Evolutionary conservation across 75 land plant genomes (phyloP), one percentile per base, ranked within the genome.

Genomic region (Pinus tabuliformis): DNA sequence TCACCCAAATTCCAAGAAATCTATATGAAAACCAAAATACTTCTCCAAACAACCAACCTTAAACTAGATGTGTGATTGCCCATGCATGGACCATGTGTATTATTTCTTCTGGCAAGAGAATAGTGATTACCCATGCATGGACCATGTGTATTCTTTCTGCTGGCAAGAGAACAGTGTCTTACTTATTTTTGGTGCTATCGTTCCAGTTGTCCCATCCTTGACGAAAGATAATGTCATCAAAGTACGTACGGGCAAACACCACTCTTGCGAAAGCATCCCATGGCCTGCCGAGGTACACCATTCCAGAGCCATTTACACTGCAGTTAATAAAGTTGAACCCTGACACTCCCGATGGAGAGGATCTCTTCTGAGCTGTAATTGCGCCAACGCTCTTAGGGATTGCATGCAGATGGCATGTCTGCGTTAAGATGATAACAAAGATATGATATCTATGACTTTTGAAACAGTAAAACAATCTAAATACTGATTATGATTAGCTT

Each of bases 261-360:
- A 88, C 91, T 57, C 92, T 82, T 6, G 95, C 88, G 74, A 73
- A 84, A 21, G 83, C 82, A 22, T 89, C 93, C 95, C 93, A 90
- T 24, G 95, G 91, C 7, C 96, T 83, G 1, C 96, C 96, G 21
- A 93, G 57, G 66, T 75, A 81, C 24, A 86, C 26, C 0, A 39
- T 26, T 0, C 92, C 92, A 8, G 82, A 74, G 14, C 95, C 95
- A 14, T 87, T 84, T 0, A 92, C 75, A 30, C 39, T 76, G 73
- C 93, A 83, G 65, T 83, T 78, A 2, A 83, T 76, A 56, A 92
- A 92, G 3, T 85, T 81, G 76, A 85, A 92, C 28, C 92, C 95
- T 0, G 92, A 88, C 74, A 85, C 61, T 77, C 88, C 92, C 42
- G 37, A 8, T n/a, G 80, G 56, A 58, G 30, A 63, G 11, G 59